A percentile compares a stretch with the other conserved stretches of the same genome.
Evolutionary conservation across 768 basidiomycete genomes (phyloP).

Genomic region (Ramaria rubella): DNA sequence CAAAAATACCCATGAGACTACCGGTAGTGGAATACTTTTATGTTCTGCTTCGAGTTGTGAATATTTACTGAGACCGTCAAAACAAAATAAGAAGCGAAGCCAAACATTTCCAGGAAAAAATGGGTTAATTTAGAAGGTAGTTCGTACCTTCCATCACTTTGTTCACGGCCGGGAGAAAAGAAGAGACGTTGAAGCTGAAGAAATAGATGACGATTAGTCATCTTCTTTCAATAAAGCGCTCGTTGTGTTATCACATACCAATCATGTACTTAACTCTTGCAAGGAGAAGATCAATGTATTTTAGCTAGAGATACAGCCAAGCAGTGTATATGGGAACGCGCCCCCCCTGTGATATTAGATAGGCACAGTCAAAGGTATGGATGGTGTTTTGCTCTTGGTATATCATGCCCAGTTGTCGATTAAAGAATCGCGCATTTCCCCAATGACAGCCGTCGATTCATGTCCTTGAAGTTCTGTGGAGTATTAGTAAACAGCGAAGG

Average conservation of each 20-base stretch:
- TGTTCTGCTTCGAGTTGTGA: too few relatives aligned
- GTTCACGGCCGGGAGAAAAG: too few relatives aligned
- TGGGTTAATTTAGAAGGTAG: too few relatives aligned
- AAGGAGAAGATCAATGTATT: not conserved
- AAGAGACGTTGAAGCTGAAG: too few relatives aligned
- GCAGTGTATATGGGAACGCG: not conserved
- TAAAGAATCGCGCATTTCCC: constrained; percentile 85
- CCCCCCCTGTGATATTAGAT: not conserved
- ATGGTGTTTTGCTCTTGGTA: not conserved
- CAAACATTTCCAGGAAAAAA: too few relatives aligned
- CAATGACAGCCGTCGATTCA: constrained; percentile 73
- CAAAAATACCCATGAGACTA: too few relatives aligned
- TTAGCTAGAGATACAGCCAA: constrained; percentile 1
- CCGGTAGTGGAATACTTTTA: too few relatives aligned
- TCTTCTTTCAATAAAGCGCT: not conserved
- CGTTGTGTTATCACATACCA: not conserved
- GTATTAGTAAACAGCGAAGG: not conserved
- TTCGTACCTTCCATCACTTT: too few relatives aligned
- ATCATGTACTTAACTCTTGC: not conserved
- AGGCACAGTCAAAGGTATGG: not conserved
- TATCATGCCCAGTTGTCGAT: constrained; percentile 86
- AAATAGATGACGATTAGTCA: too few relatives aligned
- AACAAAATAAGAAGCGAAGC: too few relatives aligned
- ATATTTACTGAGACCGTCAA: too few relatives aligned
- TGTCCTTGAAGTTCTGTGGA: constrained; percentile 76